A percentile compares a stretch with the other conserved stretches of the same genome.
These are phyloP conservation scores for Boletus sp. DNA, from an alignment of 1,284 basidiomycete genomes.

Conservation along the genomic window DNA sequence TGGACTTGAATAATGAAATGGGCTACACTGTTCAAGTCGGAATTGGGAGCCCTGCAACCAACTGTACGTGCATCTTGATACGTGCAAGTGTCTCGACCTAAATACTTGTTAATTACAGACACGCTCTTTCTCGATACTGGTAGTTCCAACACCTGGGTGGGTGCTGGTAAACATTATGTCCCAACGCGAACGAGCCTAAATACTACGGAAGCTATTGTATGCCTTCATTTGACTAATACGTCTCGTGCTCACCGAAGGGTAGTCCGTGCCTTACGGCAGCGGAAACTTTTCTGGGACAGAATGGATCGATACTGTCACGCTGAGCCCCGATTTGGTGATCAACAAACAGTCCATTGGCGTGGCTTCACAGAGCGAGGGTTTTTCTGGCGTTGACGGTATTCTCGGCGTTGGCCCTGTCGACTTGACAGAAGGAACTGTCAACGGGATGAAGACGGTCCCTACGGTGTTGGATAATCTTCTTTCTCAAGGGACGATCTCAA, in stretches of 20 bases:
- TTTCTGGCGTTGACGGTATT: slow-evolving; percentile 55
- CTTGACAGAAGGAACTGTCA: slow-evolving; percentile 47
- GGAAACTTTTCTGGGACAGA: slow-evolving; percentile 56
- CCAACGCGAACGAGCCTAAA: slow-evolving; percentile 46
- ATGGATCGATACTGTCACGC: slow-evolving; percentile 53
- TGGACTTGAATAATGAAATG: slow-evolving; percentile 22
- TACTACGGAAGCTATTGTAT: slow-evolving; percentile 47
- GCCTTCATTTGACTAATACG: background rate
- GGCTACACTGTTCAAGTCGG: slow-evolving; percentile 43
- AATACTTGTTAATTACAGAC: slow-evolving; percentile 20
- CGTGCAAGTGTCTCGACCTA: background rate
- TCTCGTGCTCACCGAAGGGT: background rate
- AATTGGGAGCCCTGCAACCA: slow-evolving; percentile 48
- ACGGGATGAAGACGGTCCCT: slow-evolving; percentile 34
- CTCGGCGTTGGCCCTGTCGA: slow-evolving; percentile 59
- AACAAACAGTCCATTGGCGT: slow-evolving; percentile 57
- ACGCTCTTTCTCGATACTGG: slow-evolving; percentile 40
- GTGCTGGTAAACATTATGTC: slow-evolving; percentile 40
- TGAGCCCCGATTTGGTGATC: slow-evolving; percentile 48
- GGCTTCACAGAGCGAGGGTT: slow-evolving; percentile 45
- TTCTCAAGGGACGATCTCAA: slow-evolving; percentile 49
- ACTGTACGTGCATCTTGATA: slow-evolving; percentile 39
- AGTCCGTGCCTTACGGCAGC: slow-evolving; percentile 52
- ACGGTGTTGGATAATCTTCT: slow-evolving; percentile 50
- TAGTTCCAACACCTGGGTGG: slow-evolving; percentile 44